Evolutionary conservation across 768 basidiomycete genomes (phyloP).

Genomic region (Collybia sp.): DNA sequence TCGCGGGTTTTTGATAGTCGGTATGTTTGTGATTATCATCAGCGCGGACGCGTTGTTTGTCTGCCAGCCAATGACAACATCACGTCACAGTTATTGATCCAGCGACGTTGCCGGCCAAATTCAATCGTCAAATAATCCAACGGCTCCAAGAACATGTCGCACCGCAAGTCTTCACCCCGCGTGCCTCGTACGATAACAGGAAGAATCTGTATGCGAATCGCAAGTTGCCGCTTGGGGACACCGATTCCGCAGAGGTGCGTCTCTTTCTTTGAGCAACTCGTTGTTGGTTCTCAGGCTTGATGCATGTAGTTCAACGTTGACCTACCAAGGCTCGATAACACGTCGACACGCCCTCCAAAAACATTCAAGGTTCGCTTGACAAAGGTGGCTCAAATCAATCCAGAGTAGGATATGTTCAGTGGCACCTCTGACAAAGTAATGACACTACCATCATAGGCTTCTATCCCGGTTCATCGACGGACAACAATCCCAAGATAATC

Average conservation of each 20-base stretch:
- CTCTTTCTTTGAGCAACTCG: constrained; percentile 1
- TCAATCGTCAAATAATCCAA: constrained; percentile 66
- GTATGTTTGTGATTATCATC: constrained; percentile 5
- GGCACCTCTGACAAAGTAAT: background rate
- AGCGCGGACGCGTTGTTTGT: background rate
- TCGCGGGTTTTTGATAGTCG: constrained; percentile 8
- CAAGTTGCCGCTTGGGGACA: constrained; percentile 50
- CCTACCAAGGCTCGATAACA: too few species aligned
- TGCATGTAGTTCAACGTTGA: too few species aligned
- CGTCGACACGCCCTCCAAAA: constrained; percentile 32
- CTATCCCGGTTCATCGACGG: constrained; percentile 60
- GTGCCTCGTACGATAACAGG: constrained; percentile 71
- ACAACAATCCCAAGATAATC: constrained; percentile 63
- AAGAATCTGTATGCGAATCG: constrained; percentile 66
- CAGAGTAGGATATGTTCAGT: constrained; percentile 20
- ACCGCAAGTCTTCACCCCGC: constrained; percentile 62
- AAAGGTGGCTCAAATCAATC: constrained; percentile 53
- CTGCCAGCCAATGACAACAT: background rate
- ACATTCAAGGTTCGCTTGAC: constrained; percentile 50
- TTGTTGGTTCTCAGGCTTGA: too few species aligned
- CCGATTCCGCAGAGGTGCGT: constrained; percentile 41
- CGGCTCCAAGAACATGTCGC: constrained; percentile 53
- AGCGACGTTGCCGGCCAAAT: constrained; percentile 44
- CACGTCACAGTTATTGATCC: constrained; percentile 7
- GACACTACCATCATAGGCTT: constrained; percentile 34